Conservation (phyloP, 1,284 basidiomycete genomes). For the Cryptococcus neoformans region DNA sequence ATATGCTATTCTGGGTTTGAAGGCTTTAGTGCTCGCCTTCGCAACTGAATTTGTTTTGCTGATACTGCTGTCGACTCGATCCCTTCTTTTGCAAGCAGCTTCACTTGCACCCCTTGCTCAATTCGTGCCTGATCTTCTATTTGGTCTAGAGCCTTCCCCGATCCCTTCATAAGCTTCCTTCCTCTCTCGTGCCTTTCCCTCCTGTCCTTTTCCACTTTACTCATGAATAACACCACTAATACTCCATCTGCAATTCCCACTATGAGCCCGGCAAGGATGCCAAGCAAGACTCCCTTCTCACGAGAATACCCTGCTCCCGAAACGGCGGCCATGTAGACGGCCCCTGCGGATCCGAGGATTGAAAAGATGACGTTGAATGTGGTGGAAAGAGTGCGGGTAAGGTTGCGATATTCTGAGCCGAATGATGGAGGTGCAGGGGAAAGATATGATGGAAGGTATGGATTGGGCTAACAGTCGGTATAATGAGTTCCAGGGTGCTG, state of each 20-base stretch:
- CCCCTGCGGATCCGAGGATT: constrained; percentile 34
- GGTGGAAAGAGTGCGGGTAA: constrained; percentile 32
- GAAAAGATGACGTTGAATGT: constrained; percentile 43
- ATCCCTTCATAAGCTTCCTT: constrained; percentile 9
- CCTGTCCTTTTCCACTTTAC: constrained; percentile 15
- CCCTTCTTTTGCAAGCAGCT: too few relatives aligned
- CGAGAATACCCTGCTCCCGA: constrained; percentile 33
- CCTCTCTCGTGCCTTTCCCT: constrained; percentile 15
- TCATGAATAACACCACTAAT: constrained; percentile 29
- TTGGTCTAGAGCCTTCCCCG: background rate
- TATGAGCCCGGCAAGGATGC: constrained; percentile 29
- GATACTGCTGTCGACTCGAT: too few relatives aligned
- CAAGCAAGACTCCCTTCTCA: constrained; percentile 29
- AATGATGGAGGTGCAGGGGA: constrained; percentile 24
- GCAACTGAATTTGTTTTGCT: too few relatives aligned
- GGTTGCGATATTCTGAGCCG: constrained; percentile 29
- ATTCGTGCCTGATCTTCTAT: too few relatives aligned
- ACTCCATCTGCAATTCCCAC: constrained; percentile 37
- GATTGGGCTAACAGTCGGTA: constrained; percentile 19
- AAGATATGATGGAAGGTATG: constrained; percentile 38
- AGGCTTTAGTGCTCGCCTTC: too few relatives aligned
- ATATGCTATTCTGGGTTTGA: too few relatives aligned
- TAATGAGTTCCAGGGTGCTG: too few relatives aligned
- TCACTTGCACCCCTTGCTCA: too few relatives aligned
- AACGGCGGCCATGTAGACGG: constrained; percentile 34